Percentiles rank a stretch among this genome's conserved stretches.
These are phyloP conservation scores for Hansenula sp. DNA, from an alignment of 1,139 yeast genomes.

Conservation along the genomic window DNA sequence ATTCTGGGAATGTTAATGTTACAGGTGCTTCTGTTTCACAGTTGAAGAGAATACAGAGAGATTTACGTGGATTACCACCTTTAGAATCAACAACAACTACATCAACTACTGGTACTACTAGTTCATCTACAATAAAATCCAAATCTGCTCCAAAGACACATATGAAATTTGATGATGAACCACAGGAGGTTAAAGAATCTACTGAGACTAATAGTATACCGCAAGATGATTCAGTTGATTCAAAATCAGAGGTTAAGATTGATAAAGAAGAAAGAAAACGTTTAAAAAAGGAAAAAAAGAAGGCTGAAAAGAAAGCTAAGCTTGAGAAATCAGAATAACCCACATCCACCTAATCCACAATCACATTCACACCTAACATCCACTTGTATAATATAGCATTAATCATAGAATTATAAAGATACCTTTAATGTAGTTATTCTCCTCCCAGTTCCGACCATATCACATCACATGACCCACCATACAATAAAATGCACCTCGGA, in stretches of 20 bases:
- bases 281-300: conserved; percentile 9
- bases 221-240: conserved; percentile 24
- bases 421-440: not conserved
- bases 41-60: conserved; percentile 62
- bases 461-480: not conserved
- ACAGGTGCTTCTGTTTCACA: conserved; percentile 38
- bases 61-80: conserved; percentile 70
- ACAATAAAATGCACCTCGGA: not conserved
- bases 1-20: conserved; percentile 2
- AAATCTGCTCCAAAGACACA: conserved; percentile 8
- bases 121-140: conserved; percentile 5
- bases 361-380: not conserved
- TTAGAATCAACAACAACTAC: conserved; percentile 17
- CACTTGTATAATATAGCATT: not conserved
- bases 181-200: no score
- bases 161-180: conserved; percentile 17
- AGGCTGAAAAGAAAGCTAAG: conserved; percentile 10
- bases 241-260: no score
- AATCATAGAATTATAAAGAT: no score
- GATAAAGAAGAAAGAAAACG: conserved; percentile 12
- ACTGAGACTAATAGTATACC: no score
- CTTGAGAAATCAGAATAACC: not conserved
- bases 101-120: conserved; percentile 5
- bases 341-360: not conserved
- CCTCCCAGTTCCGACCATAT: not conserved